These are phyloP conservation scores for Hibiscus tridactylites DNA, from an alignment of 345 rosid species.

Conservation along the genomic window DNA sequence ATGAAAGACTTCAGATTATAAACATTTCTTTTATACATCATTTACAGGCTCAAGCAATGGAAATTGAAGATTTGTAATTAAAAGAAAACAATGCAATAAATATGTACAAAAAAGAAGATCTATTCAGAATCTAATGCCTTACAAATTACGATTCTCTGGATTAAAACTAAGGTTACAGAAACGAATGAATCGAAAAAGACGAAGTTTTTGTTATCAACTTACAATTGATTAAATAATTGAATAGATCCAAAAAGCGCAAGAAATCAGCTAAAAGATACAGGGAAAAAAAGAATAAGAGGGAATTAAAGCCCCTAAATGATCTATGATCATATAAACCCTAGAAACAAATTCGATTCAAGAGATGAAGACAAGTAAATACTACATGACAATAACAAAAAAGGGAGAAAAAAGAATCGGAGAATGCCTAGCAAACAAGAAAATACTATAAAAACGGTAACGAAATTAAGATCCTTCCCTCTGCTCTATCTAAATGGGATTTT, in stretches of 20 bases:
- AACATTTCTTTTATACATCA: not conserved
- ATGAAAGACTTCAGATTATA: not conserved
- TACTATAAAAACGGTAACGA: not conserved
- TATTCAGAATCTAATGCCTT: not conserved
- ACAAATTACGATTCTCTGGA: not conserved
- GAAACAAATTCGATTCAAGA: constrained; percentile 14
- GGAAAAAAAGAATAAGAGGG: constrained; percentile 9
- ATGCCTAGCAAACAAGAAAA: not conserved
- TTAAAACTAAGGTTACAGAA: too few relatives aligned
- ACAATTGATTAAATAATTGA: constrained; percentile 10
- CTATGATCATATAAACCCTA: constrained; percentile 31
- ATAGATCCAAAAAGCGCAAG: constrained; percentile 19
- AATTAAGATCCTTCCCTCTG: not conserved
- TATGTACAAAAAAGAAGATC: not conserved
- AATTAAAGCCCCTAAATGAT: constrained; percentile 3
- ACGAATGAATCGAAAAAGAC: not conserved
- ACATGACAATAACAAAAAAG: not conserved
- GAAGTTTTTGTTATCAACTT: constrained; percentile 16
- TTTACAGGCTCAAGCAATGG: not conserved
- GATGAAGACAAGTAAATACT: not conserved
- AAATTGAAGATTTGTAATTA: too few relatives aligned
- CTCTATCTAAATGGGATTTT: not conserved
- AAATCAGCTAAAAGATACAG: constrained; percentile 5
- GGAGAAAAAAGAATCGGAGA: not conserved
- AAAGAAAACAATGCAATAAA: not conserved